Base-by-base conservation (phyloP, 208 protist genomes). In the Crithidia bombi region DNA sequence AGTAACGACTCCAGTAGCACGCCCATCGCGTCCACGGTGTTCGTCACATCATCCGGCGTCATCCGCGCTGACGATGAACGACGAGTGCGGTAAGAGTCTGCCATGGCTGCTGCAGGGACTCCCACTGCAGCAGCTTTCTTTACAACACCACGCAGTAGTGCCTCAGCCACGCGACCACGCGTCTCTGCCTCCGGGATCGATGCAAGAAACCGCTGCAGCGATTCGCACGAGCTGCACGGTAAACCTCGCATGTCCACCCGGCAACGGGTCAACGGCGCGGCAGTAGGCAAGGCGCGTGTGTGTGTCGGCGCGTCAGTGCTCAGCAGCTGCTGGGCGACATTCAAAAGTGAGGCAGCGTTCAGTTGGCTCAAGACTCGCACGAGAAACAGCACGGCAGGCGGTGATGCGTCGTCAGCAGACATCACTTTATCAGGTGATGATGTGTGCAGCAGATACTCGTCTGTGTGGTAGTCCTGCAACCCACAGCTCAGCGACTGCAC, bases 1-100 rank as follows among this genome's bases (percentile, higher is more conserved):
- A 56, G 50, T 15, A 56, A 21, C 23, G 50, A 56, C 28, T 33
- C 50, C 23, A 33, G 15, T 23, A 51, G 46, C n/a, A 51, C 46
- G 4, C 46, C 46, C 5, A 51, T n/a, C n/a, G n/a, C n/a, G n/a
- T n/a, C n/a, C n/a, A n/a, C n/a, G n/a, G n/a, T n/a, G n/a, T n/a
- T n/a, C n/a, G n/a, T n/a, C n/a, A n/a, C n/a, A n/a, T n/a, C n/a
- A n/a, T n/a, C n/a, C n/a, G n/a, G n/a, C n/a, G n/a, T n/a, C n/a
- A n/a, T n/a, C n/a, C n/a, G 3, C 21, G 12, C 46, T 47, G 15
- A n/a, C 15, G 43, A 47, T 47, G 43, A 52, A 30, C 47, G 47
- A 28, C 47, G n/a, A 2, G 21, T 9, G 12, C 14, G 10, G 47
- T 39, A 19, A 35, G 30, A 5, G 21, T 21, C 19, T 21, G 10